A percentile compares a stretch with the other conserved stretches of the same genome.
phyloP scores from a whole-genome alignment of 1,284 basidiomycete genomes.

The Leccinum angustisporum region DNA sequence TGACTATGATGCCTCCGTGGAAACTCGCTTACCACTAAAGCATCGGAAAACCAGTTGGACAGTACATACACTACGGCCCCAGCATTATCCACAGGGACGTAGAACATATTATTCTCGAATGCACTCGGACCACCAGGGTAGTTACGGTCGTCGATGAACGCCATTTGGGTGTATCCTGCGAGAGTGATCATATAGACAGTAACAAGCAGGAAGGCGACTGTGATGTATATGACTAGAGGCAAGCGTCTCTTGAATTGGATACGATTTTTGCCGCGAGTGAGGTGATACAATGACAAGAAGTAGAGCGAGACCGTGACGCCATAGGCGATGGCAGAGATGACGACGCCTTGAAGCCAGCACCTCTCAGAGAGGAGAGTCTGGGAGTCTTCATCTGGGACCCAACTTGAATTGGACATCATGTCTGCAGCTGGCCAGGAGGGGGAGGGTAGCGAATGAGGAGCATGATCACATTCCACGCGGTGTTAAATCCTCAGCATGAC shows the following conservation, averaged over 20 bases:
- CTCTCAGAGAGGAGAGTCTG: not conserved
- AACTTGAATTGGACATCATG: not conserved
- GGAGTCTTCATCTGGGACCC: not conserved
- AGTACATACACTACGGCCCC: not conserved
- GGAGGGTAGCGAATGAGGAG: not conserved
- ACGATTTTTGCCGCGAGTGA: not conserved
- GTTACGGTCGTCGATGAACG: not conserved
- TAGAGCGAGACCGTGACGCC: not conserved
- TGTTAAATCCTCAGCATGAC: not conserved
- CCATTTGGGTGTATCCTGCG: not conserved
- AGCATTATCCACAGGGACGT: not conserved
- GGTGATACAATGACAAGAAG: not conserved
- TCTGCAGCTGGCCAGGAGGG: not conserved
- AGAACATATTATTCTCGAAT: not conserved
- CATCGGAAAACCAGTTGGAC: not conserved
- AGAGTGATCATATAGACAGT: not conserved
- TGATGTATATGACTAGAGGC: not conserved
- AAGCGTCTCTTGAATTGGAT: not conserved
- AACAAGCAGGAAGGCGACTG: not conserved
- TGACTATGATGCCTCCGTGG: not conserved
- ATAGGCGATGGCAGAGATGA: not conserved
- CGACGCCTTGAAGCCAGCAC: not conserved
- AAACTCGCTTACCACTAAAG: not conserved
- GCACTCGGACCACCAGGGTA: not conserved
- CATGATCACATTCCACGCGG: not conserved